Base-by-base conservation (phyloP, 1,139 yeast genomes). In the Geotrichum armillariae region DNA sequence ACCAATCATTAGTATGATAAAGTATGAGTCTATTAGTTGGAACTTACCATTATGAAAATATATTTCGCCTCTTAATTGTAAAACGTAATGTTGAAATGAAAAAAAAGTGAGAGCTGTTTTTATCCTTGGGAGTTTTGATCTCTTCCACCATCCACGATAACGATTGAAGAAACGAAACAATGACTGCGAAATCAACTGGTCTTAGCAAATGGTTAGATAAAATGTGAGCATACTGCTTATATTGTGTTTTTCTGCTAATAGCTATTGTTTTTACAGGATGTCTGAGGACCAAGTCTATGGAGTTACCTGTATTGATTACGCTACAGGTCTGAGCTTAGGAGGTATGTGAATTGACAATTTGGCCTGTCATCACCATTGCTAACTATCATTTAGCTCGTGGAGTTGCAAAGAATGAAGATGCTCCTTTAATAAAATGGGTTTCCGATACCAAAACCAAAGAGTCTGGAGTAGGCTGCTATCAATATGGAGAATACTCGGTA, bases 251-350 rank as follows among this genome's bases (percentile, higher is more conserved):
- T 14, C 22, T 45, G 14, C 32, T 34, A 27, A 34, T 16, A 14
- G 4, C 8, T 25, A 25, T 46, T 47, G 44, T 29, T 25, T 16
- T 36, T 29, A n/a, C 34, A 60, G 63, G 12, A 50, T 51, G 29
- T 22, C 52, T n/a, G 55, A 57, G 22, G 58, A 57, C 20, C 59
- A 49, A n/a, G 60, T 62, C 8, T 51, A 44, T 9, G 67, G 67
- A 1, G 62, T 57, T 4, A 53, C 61, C 14, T 48, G 63, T 31
- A 46, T 64, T 11, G 66, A 64, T 46, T 23, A 44, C 18, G 35
- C 34, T 14, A 56, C 56, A 1, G 66, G 67, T 2, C 55, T 63
- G 27, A 59, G 65, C 46, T 42, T 64, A n/a, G 66, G 67, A 9
- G 45, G 57, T 54, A 41, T 34, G 57, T 33, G 14, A 11, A 17